Evolutionary conservation across 148 eudicot genomes (phyloP).

Genomic region (Oxyria digyna): DNA sequence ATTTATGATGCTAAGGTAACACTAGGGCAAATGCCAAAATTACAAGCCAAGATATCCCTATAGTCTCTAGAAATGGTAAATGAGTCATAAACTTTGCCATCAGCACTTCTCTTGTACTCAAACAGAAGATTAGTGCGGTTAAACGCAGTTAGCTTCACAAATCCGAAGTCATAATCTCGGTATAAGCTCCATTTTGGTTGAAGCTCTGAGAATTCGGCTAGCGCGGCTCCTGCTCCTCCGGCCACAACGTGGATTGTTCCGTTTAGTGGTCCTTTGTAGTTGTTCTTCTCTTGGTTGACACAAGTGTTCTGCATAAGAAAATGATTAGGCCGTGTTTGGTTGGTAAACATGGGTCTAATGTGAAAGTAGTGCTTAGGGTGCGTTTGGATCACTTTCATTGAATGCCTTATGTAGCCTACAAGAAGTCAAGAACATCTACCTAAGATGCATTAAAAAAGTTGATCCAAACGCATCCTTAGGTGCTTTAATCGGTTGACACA

Average conservation of each 20-base stretch:
- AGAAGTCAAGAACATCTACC: too few species aligned
- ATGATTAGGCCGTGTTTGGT: not conserved
- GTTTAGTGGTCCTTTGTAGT: constrained; percentile 55
- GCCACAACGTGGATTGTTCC: constrained; percentile 85
- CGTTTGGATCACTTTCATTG: too few species aligned
- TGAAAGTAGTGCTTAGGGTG: too few species aligned
- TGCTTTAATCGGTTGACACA: too few species aligned
- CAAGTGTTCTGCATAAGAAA: constrained; percentile 43
- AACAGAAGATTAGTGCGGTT: constrained; percentile 53
- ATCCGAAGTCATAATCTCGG: constrained; percentile 59
- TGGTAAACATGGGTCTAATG: too few species aligned
- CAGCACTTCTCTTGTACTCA: constrained; percentile 68
- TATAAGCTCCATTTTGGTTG: constrained; percentile 55
- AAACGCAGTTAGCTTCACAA: constrained; percentile 71
- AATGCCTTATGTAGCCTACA: too few species aligned
- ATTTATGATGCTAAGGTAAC: constrained; percentile 37
- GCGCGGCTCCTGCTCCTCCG: constrained; percentile 64
- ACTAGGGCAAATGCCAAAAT: constrained; percentile 45
- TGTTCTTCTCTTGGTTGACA: constrained; percentile 39
- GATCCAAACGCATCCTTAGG: too few species aligned
- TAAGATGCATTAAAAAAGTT: too few species aligned
- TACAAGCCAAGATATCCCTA: constrained; percentile 59
- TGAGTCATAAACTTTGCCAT: constrained; percentile 58
- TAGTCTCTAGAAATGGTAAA: constrained; percentile 68
- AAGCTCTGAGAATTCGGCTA: constrained; percentile 34